Percentiles rank a stretch among this genome's conserved stretches.
These are phyloP conservation scores for Nepenthes alata DNA, from an alignment of 179 eudicot genomes.

Conservation along the genomic window DNA sequence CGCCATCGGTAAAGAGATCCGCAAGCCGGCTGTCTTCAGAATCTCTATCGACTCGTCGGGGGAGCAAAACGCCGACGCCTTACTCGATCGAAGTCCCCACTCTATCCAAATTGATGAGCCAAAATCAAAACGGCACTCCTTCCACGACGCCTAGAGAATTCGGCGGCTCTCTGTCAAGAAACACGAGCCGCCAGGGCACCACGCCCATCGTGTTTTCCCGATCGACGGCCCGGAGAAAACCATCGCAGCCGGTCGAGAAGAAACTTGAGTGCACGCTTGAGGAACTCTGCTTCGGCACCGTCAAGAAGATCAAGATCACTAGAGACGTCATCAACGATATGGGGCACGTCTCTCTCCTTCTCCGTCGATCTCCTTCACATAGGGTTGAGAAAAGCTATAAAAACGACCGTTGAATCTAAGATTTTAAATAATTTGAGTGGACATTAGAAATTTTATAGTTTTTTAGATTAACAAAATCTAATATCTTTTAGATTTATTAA, in stretches of 20 bases:
- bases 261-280: conserved; percentile 63
- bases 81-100: conserved; percentile 4
- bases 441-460: too few species aligned
- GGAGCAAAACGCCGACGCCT: conserved; percentile 8
- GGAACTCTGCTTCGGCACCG: conserved; percentile 59
- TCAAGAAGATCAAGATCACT: conserved; percentile 43
- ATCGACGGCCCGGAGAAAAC: conserved; percentile 29
- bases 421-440: too few species aligned
- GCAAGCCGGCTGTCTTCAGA: conserved; percentile 6
- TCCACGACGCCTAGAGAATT: conserved; percentile 3
- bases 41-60: not conserved
- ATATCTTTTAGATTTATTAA: too few species aligned
- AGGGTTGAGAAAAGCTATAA: too few species aligned
- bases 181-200: conserved; percentile 25
- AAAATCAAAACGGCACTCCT: not conserved
- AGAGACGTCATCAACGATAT: conserved; percentile 41
- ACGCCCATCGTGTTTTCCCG: conserved; percentile 59
- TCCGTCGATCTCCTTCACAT: too few species aligned
- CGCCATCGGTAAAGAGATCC: conserved; percentile 15
- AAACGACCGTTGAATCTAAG: too few species aligned
- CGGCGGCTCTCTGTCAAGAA: conserved; percentile 10
- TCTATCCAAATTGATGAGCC: conserved; percentile 13
- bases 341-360: conserved; percentile 28
- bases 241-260: conserved; percentile 38
- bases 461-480: too few species aligned